Evolutionary conservation across 2,329 filamentous ascomycete genomes (phyloP).

Genomic region (Beauveria pseudobassiana): DNA sequence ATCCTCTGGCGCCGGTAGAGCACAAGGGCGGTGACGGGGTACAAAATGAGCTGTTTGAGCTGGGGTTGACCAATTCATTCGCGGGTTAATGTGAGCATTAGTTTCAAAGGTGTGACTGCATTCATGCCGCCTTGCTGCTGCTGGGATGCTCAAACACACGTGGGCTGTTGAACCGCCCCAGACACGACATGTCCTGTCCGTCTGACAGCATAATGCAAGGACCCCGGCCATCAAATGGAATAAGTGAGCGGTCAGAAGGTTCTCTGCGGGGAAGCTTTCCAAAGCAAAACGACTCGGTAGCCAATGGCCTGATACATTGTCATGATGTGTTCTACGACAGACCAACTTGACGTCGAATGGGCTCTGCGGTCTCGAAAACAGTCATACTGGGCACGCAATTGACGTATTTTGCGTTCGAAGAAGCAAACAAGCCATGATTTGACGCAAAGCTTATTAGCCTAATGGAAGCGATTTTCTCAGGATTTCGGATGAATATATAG

Average conservation of each 20-base stretch:
- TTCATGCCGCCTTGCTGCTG: not conserved
- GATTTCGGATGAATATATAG: not conserved
- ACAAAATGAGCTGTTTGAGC: slow-evolving; percentile 62
- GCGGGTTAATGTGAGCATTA: slow-evolving; percentile 47
- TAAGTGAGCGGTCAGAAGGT: not conserved
- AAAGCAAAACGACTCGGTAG: not conserved
- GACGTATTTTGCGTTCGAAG: too few species aligned
- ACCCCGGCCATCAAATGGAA: not conserved
- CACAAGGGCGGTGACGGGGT: slow-evolving; percentile 63
- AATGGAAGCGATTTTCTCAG: too few species aligned
- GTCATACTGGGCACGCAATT: too few species aligned
- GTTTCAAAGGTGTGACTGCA: not conserved
- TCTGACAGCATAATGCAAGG: not conserved
- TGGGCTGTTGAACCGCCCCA: not conserved
- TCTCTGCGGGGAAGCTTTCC: not conserved
- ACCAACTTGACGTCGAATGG: too few species aligned
- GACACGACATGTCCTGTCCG: not conserved
- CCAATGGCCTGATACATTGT: too few species aligned
- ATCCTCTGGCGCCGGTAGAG: slow-evolving; percentile 60
- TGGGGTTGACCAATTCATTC: slow-evolving; percentile 69
- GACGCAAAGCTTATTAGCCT: too few species aligned
- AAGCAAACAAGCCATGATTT: too few species aligned
- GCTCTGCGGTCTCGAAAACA: too few species aligned
- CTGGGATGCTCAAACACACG: not conserved
- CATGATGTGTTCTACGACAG: too few species aligned